Base-by-base conservation (phyloP, 257 asterid species). In the Solanum pimpinellifolium region DNA sequence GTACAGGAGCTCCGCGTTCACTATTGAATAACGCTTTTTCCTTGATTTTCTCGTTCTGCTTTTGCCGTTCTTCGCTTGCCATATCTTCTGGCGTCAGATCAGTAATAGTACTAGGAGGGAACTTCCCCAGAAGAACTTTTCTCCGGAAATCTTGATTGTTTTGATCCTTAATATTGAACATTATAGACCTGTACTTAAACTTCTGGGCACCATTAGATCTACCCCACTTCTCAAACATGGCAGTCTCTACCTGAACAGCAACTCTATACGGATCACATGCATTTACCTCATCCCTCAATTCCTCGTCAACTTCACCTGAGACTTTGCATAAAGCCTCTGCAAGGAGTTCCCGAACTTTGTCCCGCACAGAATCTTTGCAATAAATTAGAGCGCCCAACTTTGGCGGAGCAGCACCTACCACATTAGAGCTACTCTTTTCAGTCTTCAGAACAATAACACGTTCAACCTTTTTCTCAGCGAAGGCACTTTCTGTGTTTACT, bases 1-100 rank as follows among this genome's bases (percentile, higher is more conserved):
- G 88, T 0, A 93, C 93, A 41, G 93, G 90, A 1, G 89, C 93
- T 11, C 94, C 98, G 0, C 97, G 93, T 68, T 95, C 95, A 13
- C 99, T 94, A 29, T 97, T 94, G 39, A 94, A 93, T 89, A 97
- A 27, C 5, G 97, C 98, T 75, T 95, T 97, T 91, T 94, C 96
- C 89, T 95, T 97, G 5, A 97, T 87, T 18, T 93, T 91, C 88
- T 93, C 98, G 33, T 93, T 97, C 94, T 95, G 89, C 66, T 49
- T 47, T 90, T 95, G 93, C 80, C 98, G 91, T 60, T 89, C 95
- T 23, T 97, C 97, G 27, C 99, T 97, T 20, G 99, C 99, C 99
- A 97, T 97, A 52, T 97, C 93, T 37, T 93, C 99, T 0, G 99
- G 95, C 0, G 93, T 92, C 90, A 97, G 87, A 3, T 93, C 92